Evolutionary conservation across 2,329 filamentous ascomycete species (phyloP).

Genomic region (Trichothecium sympodiale): DNA sequence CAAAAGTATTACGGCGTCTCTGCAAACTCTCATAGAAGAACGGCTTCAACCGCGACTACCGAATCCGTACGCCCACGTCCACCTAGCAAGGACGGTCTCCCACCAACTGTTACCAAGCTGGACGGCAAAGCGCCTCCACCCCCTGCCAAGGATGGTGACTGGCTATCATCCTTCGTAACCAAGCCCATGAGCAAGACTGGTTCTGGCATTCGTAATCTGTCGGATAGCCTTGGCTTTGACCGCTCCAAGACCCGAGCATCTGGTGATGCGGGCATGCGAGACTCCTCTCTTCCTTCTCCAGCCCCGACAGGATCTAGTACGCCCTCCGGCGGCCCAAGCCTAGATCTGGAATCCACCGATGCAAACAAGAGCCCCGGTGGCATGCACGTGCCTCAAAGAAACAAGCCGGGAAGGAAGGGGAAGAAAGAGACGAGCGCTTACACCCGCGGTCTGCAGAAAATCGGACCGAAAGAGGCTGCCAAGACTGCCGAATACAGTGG

Average conservation of each 20-base stretch:
- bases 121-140: constrained; percentile 20
- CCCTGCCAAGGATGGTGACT: constrained; percentile 25
- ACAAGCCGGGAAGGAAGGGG: constrained; percentile 50
- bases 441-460: constrained; percentile 72
- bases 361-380: constrained; percentile 44
- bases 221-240: constrained; percentile 49
- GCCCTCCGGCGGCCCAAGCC: constrained; percentile 53
- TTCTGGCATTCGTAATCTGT: constrained; percentile 72
- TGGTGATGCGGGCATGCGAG: constrained; percentile 22
- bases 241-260: constrained; percentile 2
- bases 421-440: constrained; percentile 97
- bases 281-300: constrained; percentile 49
- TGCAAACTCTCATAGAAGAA: constrained; percentile 40
- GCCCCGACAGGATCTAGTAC: constrained; percentile 68
- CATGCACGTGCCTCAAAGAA: constrained; percentile 33
- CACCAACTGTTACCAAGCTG: constrained; percentile 50
- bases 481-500: constrained; percentile 82
- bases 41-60: constrained; percentile 48
- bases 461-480: constrained; percentile 74
- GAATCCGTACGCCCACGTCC: constrained; percentile 40
- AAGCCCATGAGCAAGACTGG: constrained; percentile 39
- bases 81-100: constrained; percentile 40
- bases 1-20: constrained; percentile 59
- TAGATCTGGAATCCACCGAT: constrained; percentile 69
- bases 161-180: constrained; percentile 40